Evolutionary conservation across 371 early-diverging fungal species (phyloP), one percentile per base, ranked within the genome.

Genomic region (Circinella minor): DNA sequence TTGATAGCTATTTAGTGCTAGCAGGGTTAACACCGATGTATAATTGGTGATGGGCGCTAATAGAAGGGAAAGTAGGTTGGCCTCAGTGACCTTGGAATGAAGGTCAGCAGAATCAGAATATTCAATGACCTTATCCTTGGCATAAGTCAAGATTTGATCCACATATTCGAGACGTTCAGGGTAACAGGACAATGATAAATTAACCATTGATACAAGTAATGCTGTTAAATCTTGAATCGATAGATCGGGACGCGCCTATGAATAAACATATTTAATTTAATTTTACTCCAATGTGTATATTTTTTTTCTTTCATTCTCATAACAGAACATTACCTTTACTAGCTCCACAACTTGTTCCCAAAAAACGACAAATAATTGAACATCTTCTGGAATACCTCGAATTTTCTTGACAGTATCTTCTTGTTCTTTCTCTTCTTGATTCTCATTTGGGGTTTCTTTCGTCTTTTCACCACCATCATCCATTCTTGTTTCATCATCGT

Each of bases 321-420:
- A 47, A 15, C 47, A 47, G 47, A 51, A 51, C 6, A 51, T 65
- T 80, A 94, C 93, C 85, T 92, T 92, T 55, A 98, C 92, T 11
- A 98, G 85, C 57, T 92, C 92, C 47, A 93, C 91, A 70, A 98
- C 92, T 77, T 96, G 94, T 14, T 79, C 86, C 99, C 99, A 98
- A 76, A 98, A 98, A 48, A 96, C 93, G 64, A 93, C 94, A 81
- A 98, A 98, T 54, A 98, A 82, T 67, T 90, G 86, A 18, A 94
- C 91, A 70, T 94, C 94, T 48, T 92, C 91, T 2, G 94, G 94
- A 55, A 94, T 94, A 34, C 93, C 94, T 62, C 90, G 81, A 36
- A 81, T 78, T 72, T 80, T 86, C 81, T 63, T 72, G 71, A 47
- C 67, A 67, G 55, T 69, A 70, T 65, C 72, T 49, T 77, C 71